Evolutionary conservation across 1,284 basidiomycete species (phyloP), one percentile per base, ranked within the genome.

Genomic region (Puccinia triticina): DNA sequence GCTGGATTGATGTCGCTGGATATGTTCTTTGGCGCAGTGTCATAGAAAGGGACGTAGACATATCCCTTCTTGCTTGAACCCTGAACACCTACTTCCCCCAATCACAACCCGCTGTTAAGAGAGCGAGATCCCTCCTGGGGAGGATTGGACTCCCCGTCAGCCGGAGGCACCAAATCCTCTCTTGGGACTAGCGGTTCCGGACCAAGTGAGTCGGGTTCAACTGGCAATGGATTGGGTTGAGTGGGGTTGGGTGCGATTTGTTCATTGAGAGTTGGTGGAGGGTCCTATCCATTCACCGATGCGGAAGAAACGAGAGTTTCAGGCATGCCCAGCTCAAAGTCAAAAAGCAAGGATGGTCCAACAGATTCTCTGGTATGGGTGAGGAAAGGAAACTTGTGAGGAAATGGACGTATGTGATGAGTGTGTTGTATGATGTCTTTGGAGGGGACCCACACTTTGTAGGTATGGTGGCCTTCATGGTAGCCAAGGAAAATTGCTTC

Each of bases 401-500:
- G 64, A 40, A 40, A 40, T 0, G n/a, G 40, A 21, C 40, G 7
- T 5, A 71, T n/a, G 26, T 71, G 67, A 18, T 71, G 67, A 14
- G 67, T 21, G 2, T n/a, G 4, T 14, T 3, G 1, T n/a, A 71
- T 71, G 16, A 16, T 11, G 10, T 71, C n/a, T 8, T n/a, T 8
- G n/a, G n/a, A n/a, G n/a, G 26, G 67, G 0, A 71, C 46, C 67
- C 67, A 74, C 26, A 74, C 48, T n/a, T 55, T 50, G 29, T 74
- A 74, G 18, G 26, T 32, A 12, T 74, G 46, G 40, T 74, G 72
- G 7, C 26, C 48, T 16, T 73, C 71, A 48, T 48, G 21, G 46
- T 73, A 73, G 18, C 71, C 71, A 8, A 74, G 50, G 50, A 74
- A 55, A 11, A 74, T 34, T 1, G 46, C 72, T n/a, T 74, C 53